Evolutionary conservation across 2,329 filamentous ascomycete species (phyloP).

Genomic region (Penicillium sp.): DNA sequence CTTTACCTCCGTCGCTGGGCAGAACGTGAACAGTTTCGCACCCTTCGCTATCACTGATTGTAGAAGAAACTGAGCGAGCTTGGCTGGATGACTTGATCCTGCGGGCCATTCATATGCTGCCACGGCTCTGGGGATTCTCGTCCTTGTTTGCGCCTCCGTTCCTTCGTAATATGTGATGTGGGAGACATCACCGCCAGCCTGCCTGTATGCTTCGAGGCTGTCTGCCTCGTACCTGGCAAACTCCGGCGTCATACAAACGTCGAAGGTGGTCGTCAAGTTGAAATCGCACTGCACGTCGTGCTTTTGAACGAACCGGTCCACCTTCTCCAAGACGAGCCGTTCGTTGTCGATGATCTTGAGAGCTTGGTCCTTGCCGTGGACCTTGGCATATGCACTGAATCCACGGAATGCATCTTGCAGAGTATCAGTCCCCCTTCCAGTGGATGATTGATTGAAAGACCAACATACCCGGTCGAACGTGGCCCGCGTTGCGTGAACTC

Average conservation of each 20-base stretch:
- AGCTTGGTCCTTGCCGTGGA: slow-evolving; percentile 47
- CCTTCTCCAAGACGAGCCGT: slow-evolving; percentile 40
- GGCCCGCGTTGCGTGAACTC: slow-evolving; percentile 25
- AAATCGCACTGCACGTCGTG: slow-evolving; percentile 49
- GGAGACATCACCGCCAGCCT: slow-evolving; percentile 46
- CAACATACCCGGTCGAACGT: slow-evolving; percentile 23
- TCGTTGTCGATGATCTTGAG: slow-evolving; percentile 49
- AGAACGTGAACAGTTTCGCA: slow-evolving; percentile 45
- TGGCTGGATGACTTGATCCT: slow-evolving; percentile 51
- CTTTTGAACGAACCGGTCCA: slow-evolving; percentile 44
- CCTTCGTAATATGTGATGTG: slow-evolving; percentile 43
- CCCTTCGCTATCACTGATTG: slow-evolving; percentile 39
- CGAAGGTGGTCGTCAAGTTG: slow-evolving; percentile 47
- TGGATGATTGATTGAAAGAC: no score
- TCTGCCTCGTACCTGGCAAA: slow-evolving; percentile 47
- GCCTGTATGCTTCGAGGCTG: slow-evolving; percentile 40
- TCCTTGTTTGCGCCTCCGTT: slow-evolving; percentile 40
- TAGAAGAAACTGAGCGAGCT: slow-evolving; percentile 51
- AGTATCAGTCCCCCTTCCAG: background rate
- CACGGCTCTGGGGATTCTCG: slow-evolving; percentile 39
- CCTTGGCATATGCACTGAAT: slow-evolving; percentile 44
- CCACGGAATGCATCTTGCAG: slow-evolving; percentile 47
- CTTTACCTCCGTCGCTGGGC: slow-evolving; percentile 36
- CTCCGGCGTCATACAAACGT: slow-evolving; percentile 49
- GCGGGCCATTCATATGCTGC: slow-evolving; percentile 54